These are phyloP conservation scores for Nephelium lappaceum DNA, from an alignment of 345 rosid genomes.

Conservation along the genomic window DNA sequence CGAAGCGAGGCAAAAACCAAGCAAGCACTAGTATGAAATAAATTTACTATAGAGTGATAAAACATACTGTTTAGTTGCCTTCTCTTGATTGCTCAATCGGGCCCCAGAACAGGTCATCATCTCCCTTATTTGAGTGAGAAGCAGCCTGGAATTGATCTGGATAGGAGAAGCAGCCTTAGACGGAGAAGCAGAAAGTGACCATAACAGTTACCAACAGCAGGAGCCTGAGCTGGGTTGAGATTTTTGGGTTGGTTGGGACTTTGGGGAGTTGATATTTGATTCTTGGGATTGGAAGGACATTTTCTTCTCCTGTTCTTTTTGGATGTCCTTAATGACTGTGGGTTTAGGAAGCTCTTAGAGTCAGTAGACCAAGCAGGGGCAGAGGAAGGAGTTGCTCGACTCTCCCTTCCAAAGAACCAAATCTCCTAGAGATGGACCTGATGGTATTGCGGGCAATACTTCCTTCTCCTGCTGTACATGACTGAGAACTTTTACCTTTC, in stretches of 20 bases:
- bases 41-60: conserved; percentile 12
- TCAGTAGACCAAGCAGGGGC: conserved; percentile 90
- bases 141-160: conserved; percentile 58
- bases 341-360: conserved; percentile 59
- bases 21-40: neutral
- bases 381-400: conserved; percentile 49
- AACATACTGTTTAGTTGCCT: conserved; percentile 74
- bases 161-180: conserved; percentile 61
- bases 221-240: conserved; percentile 52
- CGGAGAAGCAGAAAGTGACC: conserved; percentile 65
- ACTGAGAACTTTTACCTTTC: conserved; percentile 72
- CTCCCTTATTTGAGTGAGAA: conserved; percentile 67
- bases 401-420: conserved; percentile 93
- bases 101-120: conserved; percentile 97
- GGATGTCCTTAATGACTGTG: conserved; percentile 88
- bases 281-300: conserved; percentile 49
- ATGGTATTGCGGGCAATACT: conserved; percentile 72
- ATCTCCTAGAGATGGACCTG: conserved; percentile 96
- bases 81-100: conserved; percentile 78
- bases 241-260: conserved; percentile 59
- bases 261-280: conserved; percentile 55
- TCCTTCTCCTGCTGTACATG: conserved; percentile 65
- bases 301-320: conserved; percentile 87
- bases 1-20: neutral
- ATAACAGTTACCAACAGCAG: conserved; percentile 45